Evolutionary conservation across 1,284 basidiomycete genomes (phyloP), one percentile per base, ranked within the genome.

Genomic region (Cronartium ribicola): DNA sequence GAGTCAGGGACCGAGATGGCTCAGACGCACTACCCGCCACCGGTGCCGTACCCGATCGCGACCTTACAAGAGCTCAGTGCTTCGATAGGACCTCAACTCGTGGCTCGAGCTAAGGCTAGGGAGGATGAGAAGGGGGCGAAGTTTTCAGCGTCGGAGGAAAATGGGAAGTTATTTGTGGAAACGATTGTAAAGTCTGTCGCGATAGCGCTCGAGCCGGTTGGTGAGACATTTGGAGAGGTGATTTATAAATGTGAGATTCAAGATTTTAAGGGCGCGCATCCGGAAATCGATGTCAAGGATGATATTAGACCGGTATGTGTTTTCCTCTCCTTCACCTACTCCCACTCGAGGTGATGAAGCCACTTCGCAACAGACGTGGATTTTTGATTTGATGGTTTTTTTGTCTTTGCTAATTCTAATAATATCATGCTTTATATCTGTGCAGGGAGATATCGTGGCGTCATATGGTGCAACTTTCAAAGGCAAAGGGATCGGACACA

Each of bases 61-160:
- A 64, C 44, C 37, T 37, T 71, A 14, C 68, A 64, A 55, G 37
- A 61, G 22, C 51, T 71, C 8, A 71, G 60, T 43, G 46, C 48
- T 48, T 51, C 60, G 4, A 51, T 71, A n/a, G 68, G 68, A 36
- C 68, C 68, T 63, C 68, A 71, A 46, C 44, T 71, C 7, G 61
- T 71, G 46, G 62, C 60, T 63, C 61, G 68, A 17, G 68, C 68
- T 13, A 71, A 71, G 51, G 68, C 61, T 41, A 64, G 41, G 61
- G 68, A 71, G 57, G 68, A 71, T 40, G 61, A 71, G 61, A 71
- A 71, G 64, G 68, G 68, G 5, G 60, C 64, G 22, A 71, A 71
- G 40, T 59, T 61, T 37, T n/a, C 57, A 11, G 60, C 29, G n/a
- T 20, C 55, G 36, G 55, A 57, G 17, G 60, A 62, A 39, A 62